phyloP scores from a whole-genome alignment of 2,329 filamentous ascomycete genomes.

The Xylaria polymorpha region DNA sequence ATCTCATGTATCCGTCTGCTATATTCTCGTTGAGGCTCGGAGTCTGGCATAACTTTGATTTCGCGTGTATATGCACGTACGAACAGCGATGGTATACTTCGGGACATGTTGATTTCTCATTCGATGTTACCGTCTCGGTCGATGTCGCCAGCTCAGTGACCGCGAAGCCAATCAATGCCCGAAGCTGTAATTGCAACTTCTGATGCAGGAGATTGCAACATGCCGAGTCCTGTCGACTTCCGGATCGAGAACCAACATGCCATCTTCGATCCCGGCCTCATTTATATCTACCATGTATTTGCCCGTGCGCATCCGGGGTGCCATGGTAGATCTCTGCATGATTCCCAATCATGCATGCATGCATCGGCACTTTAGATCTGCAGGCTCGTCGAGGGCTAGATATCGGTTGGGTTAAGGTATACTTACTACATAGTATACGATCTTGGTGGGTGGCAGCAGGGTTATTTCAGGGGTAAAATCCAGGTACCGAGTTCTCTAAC shows the following conservation, averaged over 20 bases:
- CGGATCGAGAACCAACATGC: not conserved
- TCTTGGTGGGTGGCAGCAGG: not conserved
- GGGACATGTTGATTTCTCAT: constrained; percentile 10
- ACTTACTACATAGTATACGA: too few species aligned
- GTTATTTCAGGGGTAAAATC: constrained; percentile 9
- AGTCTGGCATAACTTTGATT: not conserved
- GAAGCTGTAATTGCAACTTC: not conserved
- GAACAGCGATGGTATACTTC: not conserved
- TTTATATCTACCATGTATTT: not conserved
- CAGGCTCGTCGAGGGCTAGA: not conserved
- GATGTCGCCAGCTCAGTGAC: not conserved
- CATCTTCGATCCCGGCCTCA: not conserved
- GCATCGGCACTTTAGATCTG: constrained; percentile 8
- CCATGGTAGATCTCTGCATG: constrained; percentile 1
- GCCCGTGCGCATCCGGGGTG: not conserved
- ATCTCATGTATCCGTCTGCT: not conserved
- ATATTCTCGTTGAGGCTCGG: not conserved
- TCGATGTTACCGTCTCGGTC: not conserved
- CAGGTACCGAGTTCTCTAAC: too few species aligned
- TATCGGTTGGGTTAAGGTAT: not conserved
- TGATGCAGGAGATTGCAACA: not conserved
- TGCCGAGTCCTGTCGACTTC: not conserved
- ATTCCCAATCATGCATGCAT: not conserved
- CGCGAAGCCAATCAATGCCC: not conserved
- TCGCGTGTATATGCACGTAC: not conserved